A percentile compares a stretch with the other conserved stretches of the same genome.
Conservation (phyloP, 2,329 filamentous ascomycete species). For the Stemphylium lycopersici region DNA sequence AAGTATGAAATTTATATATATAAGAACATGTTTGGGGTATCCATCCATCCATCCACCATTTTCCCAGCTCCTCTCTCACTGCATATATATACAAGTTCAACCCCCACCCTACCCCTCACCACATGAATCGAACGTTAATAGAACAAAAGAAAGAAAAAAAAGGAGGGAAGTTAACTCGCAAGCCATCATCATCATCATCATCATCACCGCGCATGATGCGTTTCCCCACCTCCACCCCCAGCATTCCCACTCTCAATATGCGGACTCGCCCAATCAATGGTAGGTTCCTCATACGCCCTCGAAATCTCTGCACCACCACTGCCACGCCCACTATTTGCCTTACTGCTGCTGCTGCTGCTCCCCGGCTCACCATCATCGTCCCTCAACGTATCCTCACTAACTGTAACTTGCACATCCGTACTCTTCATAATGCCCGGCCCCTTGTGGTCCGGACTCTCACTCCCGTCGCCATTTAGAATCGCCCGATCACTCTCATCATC, state of each 20-base stretch:
- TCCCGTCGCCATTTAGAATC: constrained; percentile 26
- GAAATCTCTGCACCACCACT: constrained; percentile 1
- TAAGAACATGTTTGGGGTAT: too few relatives aligned
- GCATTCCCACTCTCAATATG: neutral
- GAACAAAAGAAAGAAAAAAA: too few relatives aligned
- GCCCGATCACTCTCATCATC: constrained; percentile 37
- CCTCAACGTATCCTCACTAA: constrained; percentile 14
- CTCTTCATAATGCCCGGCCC: constrained; percentile 32
- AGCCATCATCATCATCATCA: neutral
- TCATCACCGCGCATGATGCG: neutral
- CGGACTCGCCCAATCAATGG: constrained; percentile 16
- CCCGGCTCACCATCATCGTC: neutral
- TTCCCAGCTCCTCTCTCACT: too few relatives aligned
- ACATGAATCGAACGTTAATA: too few relatives aligned
- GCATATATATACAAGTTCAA: too few relatives aligned
- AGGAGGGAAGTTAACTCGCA: too few relatives aligned
- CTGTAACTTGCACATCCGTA: constrained; percentile 30
- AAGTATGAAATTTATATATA: too few relatives aligned
- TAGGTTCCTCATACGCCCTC: constrained; percentile 8
- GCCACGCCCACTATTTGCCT: too few relatives aligned
- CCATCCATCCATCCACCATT: too few relatives aligned
- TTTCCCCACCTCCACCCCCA: neutral
- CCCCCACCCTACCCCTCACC: too few relatives aligned
- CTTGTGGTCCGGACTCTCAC: constrained; percentile 14
- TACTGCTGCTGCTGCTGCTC: too few relatives aligned